Conservation (phyloP, 2,329 filamentous ascomycete species). For the Curvularia lunata region DNA sequence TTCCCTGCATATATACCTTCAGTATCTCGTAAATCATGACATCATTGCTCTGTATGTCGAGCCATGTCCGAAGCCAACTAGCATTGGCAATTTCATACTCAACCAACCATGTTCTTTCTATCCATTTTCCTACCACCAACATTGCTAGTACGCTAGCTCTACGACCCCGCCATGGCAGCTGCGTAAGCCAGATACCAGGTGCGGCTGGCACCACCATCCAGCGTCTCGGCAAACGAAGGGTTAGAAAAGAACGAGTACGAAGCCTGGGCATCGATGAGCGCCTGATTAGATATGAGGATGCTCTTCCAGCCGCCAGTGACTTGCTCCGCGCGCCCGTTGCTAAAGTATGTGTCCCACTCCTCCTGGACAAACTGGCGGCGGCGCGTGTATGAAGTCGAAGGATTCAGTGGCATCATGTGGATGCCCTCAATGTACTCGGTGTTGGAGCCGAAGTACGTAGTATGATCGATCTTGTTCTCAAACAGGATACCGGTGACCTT, state of each 20-base stretch:
- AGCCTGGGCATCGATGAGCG: constrained; percentile 72
- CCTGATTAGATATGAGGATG: constrained; percentile 82
- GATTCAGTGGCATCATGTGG: constrained; percentile 82
- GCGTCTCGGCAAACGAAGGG: constrained; percentile 69
- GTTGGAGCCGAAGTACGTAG: constrained; percentile 77
- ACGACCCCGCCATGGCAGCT: constrained; percentile 35
- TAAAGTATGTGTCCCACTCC: constrained; percentile 74
- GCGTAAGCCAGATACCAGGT: constrained; percentile 50
- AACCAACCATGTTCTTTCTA: neutral
- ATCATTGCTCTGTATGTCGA: neutral
- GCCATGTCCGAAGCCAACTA: neutral
- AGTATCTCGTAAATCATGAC: neutral
- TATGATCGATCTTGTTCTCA: constrained; percentile 96
- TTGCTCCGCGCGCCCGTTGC: constrained; percentile 67
- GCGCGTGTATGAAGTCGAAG: constrained; percentile 74
- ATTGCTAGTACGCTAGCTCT: neutral
- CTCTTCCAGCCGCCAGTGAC: constrained; percentile 83
- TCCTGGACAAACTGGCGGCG: constrained; percentile 73
- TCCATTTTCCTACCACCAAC: neutral
- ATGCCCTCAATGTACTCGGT: constrained; percentile 76
- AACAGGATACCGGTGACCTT: constrained; percentile 78
- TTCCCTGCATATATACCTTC: neutral
- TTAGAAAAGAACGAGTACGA: constrained; percentile 79
- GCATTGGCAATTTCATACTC: neutral
- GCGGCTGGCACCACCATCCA: constrained; percentile 77